Evolutionary conservation across 768 basidiomycete species (phyloP), one percentile per base, ranked within the genome.

Genomic region (Tremella yokohamensis): DNA sequence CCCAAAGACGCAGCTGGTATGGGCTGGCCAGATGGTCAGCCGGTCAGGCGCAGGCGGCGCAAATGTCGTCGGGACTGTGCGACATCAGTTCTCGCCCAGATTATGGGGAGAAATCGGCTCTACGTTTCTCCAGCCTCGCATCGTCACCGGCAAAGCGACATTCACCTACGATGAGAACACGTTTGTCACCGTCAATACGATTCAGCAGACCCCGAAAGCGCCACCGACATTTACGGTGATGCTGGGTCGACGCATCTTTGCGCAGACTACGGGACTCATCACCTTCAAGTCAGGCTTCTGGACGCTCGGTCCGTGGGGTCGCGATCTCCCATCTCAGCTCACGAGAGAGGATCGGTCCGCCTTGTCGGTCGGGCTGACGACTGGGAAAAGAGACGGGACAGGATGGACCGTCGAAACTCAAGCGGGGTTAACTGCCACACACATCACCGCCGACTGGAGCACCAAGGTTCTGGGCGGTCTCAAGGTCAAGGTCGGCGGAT

Each of bases 51-150:
- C 55, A 16, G 78, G 78, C 3, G 79, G 74, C 9, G 80, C 80
- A 15, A 82, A 81, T 56, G 70, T 91, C 39, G 70, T 83, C 22
- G 88, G 87, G 38, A 88, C 88, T 1, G 75, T 92, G 49, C 83
- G 82, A 56, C 86, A 90, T 74, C 87, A 89, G 66, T 84, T 84
- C 68, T 88, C 87, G 25, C 87, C 88, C 13, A 82, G 83, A 40
- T 63, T 82, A 37, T 78, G 72, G 63, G 70, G 80, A 20, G 78
- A 81, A 70, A 79, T 79, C 9, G 54, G 70, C 9, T 56, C 64
- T 20, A 71, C 63, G 19, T 52, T 68, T n/a, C 44, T 76, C 22
- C 58, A 66, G 26, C 73, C 75, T 13, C 51, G 71, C 40, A 58
- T 74, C 2, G 48, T 62, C 15, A 73, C 69, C 20, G 58, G 53